Evolutionary conservation across 305 asterid species (phyloP).

Genomic region (Plantago coronopus): DNA sequence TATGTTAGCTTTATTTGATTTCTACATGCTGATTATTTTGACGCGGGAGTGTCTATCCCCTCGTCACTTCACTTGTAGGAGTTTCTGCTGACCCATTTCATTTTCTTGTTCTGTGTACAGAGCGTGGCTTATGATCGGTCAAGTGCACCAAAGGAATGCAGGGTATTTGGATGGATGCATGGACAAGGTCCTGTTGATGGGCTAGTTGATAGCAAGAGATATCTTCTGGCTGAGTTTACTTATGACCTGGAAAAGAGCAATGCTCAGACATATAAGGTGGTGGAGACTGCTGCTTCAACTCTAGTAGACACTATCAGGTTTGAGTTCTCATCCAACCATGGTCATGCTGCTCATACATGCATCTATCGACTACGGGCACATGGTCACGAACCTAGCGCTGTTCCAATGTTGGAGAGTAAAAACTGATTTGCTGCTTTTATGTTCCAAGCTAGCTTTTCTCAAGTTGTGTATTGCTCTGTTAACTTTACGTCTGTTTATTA

Average conservation of each 20-base stretch:
- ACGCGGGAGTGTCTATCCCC: too few species aligned
- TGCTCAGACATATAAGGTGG: slow-evolving; percentile 66
- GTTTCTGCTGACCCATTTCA: slow-evolving; percentile 11
- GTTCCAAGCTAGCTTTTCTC: neutral
- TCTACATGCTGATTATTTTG: too few species aligned
- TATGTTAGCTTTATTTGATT: too few species aligned
- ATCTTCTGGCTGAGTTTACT: slow-evolving; percentile 54
- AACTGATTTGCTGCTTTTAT: slow-evolving; percentile 37
- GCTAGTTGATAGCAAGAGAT: slow-evolving; percentile 25
- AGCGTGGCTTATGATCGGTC: slow-evolving; percentile 91
- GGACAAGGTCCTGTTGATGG: slow-evolving; percentile 27
- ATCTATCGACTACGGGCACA: slow-evolving; percentile 87
- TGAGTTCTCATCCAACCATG: slow-evolving; percentile 81
- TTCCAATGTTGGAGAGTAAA: slow-evolving; percentile 29
- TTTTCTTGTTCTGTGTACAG: slow-evolving; percentile 37
- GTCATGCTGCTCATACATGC: slow-evolving; percentile 69
- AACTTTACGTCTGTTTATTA: neutral
- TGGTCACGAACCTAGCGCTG: slow-evolving; percentile 52
- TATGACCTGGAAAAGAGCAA: slow-evolving; percentile 74
- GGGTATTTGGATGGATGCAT: slow-evolving; percentile 80
- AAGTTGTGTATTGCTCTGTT: neutral
- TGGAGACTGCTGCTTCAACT: slow-evolving; percentile 38
- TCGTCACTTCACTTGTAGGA: neutral
- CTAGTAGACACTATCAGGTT: slow-evolving; percentile 59
- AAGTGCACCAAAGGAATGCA: slow-evolving; percentile 88